phyloP scores from a whole-genome alignment of 2,329 filamentous ascomycete species.

The Fusarium zealandicum region DNA sequence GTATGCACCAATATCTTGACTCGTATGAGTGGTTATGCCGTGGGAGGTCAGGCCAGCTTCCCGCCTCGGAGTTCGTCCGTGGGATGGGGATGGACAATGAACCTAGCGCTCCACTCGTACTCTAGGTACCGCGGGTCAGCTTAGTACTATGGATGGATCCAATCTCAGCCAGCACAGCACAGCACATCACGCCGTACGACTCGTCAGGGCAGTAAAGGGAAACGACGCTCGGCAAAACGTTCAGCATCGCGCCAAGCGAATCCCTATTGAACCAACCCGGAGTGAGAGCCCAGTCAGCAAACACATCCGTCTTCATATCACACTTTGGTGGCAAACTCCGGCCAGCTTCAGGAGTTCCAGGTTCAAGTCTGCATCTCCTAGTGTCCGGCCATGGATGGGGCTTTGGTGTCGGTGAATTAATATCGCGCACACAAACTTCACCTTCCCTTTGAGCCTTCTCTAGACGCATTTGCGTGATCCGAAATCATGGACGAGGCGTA shows the following conservation, averaged over 20 bases:
- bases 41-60: constrained; percentile 2
- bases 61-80: constrained; percentile 14
- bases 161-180: too few relatives aligned
- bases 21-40: constrained; percentile 26
- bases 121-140: too few relatives aligned
- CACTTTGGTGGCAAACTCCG: constrained; percentile 9
- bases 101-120: constrained; percentile 22
- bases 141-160: too few relatives aligned
- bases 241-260: constrained; percentile 4
- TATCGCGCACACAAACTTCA: constrained; percentile 15
- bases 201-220: constrained; percentile 7
- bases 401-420: constrained; percentile 20
- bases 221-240: constrained; percentile 14
- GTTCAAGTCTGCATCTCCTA: constrained; percentile 10
- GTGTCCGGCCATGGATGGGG: constrained; percentile 1
- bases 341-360: constrained; percentile 31
- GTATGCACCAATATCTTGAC: constrained; percentile 10
- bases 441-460: neutral
- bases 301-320: constrained; percentile 5
- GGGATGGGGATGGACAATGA: constrained; percentile 2
- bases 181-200: neutral
- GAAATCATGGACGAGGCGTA: neutral
- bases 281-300: constrained; percentile 14
- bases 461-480: neutral
- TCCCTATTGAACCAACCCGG: neutral